These are phyloP conservation scores for Scutellaria baicalensis DNA, from an alignment of 257 asterid species.

Conservation along the genomic window DNA sequence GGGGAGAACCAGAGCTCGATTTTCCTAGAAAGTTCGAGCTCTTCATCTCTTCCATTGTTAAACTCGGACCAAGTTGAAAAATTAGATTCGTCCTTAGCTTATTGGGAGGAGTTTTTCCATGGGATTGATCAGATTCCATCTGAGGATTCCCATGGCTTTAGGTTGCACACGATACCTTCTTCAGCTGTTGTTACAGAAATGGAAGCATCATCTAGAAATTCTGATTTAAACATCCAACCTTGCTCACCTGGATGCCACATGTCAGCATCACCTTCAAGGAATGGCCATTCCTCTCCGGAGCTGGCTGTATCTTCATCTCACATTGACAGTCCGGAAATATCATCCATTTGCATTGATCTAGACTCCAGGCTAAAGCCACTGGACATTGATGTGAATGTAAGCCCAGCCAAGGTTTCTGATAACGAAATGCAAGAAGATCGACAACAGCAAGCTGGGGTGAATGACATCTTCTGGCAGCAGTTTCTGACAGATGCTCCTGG, in stretches of 20 bases:
- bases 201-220: slow-evolving; percentile 44
- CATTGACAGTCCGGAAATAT: slow-evolving; percentile 38
- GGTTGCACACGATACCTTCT: slow-evolving; percentile 18
- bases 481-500: slow-evolving; percentile 67
- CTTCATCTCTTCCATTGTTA: slow-evolving; percentile 29
- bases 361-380: slow-evolving; percentile 32
- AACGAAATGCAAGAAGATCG: slow-evolving; percentile 17
- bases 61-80: slow-evolving; percentile 38
- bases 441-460: slow-evolving; percentile 31
- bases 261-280: slow-evolving; percentile 42
- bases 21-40: slow-evolving; percentile 23
- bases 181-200: slow-evolving; percentile 29
- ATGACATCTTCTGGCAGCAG: slow-evolving; percentile 88
- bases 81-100: slow-evolving; percentile 49
- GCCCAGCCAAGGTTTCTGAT: slow-evolving; percentile 24
- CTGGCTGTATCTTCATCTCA: slow-evolving; percentile 25
- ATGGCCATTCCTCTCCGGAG: slow-evolving; percentile 34
- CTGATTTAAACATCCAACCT: slow-evolving; percentile 39
- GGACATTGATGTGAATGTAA: slow-evolving; percentile 35
- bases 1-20: slow-evolving; percentile 22
- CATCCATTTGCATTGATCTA: slow-evolving; percentile 40
- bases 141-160: slow-evolving; percentile 25
- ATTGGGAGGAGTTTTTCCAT: slow-evolving; percentile 53
- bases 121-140: slow-evolving; percentile 29
- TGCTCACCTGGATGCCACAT: slow-evolving; percentile 30